A percentile compares a stretch with the other conserved stretches of the same genome.
These are phyloP conservation scores for Desmodesmus armatus DNA, from an alignment of 139 green algal species.

Conservation along the genomic window DNA sequence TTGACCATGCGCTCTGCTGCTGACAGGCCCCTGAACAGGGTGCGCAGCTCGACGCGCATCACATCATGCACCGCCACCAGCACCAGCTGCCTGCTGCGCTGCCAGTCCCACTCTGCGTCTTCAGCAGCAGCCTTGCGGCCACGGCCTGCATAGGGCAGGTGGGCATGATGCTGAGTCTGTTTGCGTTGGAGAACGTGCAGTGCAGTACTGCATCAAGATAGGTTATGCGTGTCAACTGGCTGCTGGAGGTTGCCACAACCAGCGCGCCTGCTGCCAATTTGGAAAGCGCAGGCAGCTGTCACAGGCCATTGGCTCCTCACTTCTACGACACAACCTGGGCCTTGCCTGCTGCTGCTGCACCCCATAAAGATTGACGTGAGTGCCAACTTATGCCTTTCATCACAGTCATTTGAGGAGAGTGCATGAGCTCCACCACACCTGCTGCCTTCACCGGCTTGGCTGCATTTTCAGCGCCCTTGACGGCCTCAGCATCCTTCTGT, in stretches of 20 bases:
- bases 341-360: too few relatives aligned
- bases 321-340: too few relatives aligned
- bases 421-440: too few relatives aligned
- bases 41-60: slow-evolving; percentile 13
- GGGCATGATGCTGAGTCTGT: not conserved
- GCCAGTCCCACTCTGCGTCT: slow-evolving; percentile 28
- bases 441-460: not conserved
- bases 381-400: too few relatives aligned
- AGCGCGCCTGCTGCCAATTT: too few relatives aligned
- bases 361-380: too few relatives aligned
- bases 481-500: not conserved
- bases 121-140: slow-evolving; percentile 18
- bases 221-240: too few relatives aligned
- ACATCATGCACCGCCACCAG: slow-evolving; percentile 27
- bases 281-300: too few relatives aligned
- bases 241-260: too few relatives aligned
- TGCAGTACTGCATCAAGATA: too few relatives aligned
- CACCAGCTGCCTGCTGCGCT: slow-evolving; percentile 10
- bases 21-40: slow-evolving; percentile 33
- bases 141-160: slow-evolving; percentile 20
- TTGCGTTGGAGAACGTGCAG: not conserved
- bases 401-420: too few relatives aligned
- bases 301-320: too few relatives aligned
- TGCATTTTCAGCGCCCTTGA: slow-evolving; percentile 5
- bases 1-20: slow-evolving; percentile 37